Base-by-base conservation (phyloP, 768 basidiomycete genomes). In the Hypholoma fasciculare region DNA sequence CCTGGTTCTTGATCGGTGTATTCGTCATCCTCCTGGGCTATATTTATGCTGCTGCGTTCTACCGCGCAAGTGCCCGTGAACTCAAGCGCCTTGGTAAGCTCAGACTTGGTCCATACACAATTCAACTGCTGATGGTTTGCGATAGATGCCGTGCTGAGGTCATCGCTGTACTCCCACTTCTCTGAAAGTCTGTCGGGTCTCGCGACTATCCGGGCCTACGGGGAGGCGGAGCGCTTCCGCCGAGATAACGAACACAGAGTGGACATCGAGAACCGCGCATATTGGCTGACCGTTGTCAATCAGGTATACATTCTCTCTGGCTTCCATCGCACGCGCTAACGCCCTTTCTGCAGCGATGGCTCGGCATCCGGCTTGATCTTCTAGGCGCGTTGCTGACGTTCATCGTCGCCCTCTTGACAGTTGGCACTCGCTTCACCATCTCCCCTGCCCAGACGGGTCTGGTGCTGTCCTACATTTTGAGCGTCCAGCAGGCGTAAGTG, bases 161-260 rank as follows among this genome's bases (percentile, higher is more conserved):
- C 91, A 0, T 87, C 89, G 0, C 73, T 98, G 16, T 97, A 97
- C 69, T 88, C 93, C 0, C 94, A 96, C 67, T 97, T 97, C 72
- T 92, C 92, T 2, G 95, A 97, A 74, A 91, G 89, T 27, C 77
- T 97, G 11, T 88, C 89, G 11, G 96, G 96, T 16, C 72, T 96
- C 39, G 82, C 90, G 0, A 95, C 93, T 7, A 94, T 96, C 51
- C 85, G 94, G 27, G 93, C 94, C 0, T 97, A 96, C 59, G 87
- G 88, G 11, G 95, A 92, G 68, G 70, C 81, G 3, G 78, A 85
- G 2, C 82, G 94, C 13, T 98, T 97, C 78, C 73, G 80, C 46
- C 70, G 71, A 7, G 90, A 93, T 57, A 98, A 96, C 64, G 77
- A 86, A 60, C 76, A 80, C n/a, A 78, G 85, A 16, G 80, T 95